These are phyloP conservation scores for Eucalyptus curtisii DNA, from an alignment of 345 rosid species.

Conservation along the genomic window DNA sequence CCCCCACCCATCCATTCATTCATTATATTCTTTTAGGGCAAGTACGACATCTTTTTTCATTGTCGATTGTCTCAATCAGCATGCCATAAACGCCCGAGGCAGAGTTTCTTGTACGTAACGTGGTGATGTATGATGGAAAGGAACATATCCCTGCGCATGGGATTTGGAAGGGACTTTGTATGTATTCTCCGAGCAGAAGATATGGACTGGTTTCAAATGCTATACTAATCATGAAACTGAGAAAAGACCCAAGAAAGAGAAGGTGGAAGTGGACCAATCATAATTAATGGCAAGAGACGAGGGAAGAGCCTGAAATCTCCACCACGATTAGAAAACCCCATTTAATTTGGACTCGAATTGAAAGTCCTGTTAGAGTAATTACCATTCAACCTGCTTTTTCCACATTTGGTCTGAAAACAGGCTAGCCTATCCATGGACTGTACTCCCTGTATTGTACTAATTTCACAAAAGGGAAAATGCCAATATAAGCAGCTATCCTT, in stretches of 20 bases:
- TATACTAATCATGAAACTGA: not conserved
- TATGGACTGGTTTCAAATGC: not conserved
- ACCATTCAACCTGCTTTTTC: not conserved
- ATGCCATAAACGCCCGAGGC: not conserved
- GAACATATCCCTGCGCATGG: not conserved
- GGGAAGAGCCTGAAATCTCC: not conserved
- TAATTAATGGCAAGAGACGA: not conserved
- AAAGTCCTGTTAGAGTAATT: not conserved
- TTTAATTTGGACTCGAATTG: not conserved
- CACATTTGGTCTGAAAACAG: not conserved
- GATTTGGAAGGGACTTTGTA: not conserved
- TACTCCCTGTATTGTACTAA: not conserved
- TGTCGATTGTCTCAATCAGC: not conserved
- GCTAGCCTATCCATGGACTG: not conserved
- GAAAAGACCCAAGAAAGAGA: not conserved
- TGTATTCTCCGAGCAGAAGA: not conserved
- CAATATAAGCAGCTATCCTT: not conserved
- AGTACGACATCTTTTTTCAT: not conserved
- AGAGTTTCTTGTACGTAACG: not conserved
- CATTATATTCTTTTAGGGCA: not conserved
- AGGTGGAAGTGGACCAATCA: not conserved
- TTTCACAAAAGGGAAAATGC: not conserved
- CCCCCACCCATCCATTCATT: not conserved
- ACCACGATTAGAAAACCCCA: not conserved
- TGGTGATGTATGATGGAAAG: not conserved